Conservation (phyloP, 1,139 yeast species). For the Magnusiomyces paraingens region DNA sequence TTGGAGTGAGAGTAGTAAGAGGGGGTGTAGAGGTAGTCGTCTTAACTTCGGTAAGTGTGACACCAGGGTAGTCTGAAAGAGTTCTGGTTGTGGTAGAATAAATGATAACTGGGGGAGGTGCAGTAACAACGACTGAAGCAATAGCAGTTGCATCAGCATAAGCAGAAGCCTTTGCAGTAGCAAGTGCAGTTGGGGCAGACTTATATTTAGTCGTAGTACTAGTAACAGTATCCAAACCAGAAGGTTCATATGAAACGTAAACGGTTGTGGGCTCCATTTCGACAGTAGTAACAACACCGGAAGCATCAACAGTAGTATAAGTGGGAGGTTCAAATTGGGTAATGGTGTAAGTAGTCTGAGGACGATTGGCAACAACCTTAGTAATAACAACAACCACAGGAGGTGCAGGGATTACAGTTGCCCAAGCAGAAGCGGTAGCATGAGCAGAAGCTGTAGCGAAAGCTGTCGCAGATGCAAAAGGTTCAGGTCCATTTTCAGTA, state of each 20-base stretch:
- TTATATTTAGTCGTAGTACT: too few species aligned
- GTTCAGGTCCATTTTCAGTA: background rate
- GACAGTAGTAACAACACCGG: too few species aligned
- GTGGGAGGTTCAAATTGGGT: background rate
- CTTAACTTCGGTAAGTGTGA: background rate
- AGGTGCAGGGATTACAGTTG: conserved; percentile 1
- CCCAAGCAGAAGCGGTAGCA: background rate
- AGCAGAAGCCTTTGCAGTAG: too few species aligned
- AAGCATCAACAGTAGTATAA: background rate
- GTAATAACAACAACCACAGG: background rate
- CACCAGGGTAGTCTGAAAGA: background rate
- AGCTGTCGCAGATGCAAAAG: background rate
- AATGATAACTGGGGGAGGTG: background rate
- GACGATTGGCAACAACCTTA: background rate
- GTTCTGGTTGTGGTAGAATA: background rate
- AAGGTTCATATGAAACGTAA: background rate
- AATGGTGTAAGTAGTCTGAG: background rate
- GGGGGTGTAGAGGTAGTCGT: background rate
- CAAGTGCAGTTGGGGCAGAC: too few species aligned
- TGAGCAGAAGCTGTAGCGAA: background rate
- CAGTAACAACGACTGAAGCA: background rate
- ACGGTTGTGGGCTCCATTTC: background rate
- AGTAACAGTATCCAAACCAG: background rate
- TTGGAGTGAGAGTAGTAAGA: background rate
- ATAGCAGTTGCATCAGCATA: too few species aligned